phyloP scores from a whole-genome alignment of 2,329 filamentous ascomycete genomes.

The Fusarium gaditjirri region DNA sequence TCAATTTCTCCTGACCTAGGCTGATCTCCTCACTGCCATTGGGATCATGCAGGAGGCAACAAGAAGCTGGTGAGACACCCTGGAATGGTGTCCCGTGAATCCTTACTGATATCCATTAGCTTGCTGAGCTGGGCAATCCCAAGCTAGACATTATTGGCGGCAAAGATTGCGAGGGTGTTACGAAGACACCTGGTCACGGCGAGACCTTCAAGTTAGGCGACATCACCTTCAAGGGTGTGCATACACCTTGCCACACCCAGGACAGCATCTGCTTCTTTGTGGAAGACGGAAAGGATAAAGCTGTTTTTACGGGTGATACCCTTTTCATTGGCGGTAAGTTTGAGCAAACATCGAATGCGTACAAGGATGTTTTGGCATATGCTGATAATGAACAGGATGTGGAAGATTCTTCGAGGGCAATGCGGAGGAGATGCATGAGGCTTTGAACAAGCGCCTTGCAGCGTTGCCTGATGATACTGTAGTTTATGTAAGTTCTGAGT shows the following conservation, averaged over 20 bases:
- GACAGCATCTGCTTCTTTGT: conserved; percentile 97
- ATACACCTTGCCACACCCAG: conserved; percentile 97
- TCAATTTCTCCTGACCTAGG: background rate
- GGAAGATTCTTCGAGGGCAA: conserved; percentile 96
- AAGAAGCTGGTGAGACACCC: conserved; percentile 72
- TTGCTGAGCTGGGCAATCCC: conserved; percentile 62
- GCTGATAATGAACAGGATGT: conserved; percentile 69
- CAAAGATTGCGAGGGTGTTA: conserved; percentile 84
- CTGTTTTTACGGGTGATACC: conserved; percentile 95
- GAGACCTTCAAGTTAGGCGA: conserved; percentile 84
- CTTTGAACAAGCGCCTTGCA: conserved; percentile 86
- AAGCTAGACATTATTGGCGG: conserved; percentile 85
- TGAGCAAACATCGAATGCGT: background rate
- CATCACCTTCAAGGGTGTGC: conserved; percentile 85
- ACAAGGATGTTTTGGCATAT: background rate
- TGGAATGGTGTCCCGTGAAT: background rate
- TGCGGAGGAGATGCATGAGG: conserved; percentile 90
- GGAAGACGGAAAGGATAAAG: conserved; percentile 79
- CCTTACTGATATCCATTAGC: conserved; percentile 37
- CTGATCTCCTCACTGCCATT: conserved; percentile 70
- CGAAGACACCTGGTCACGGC: conserved; percentile 77
- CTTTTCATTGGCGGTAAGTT: conserved; percentile 85
- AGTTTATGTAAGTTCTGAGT: conserved; percentile 75
- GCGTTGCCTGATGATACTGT: conserved; percentile 88
- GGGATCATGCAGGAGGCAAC: conserved; percentile 95